Evolutionary conservation across 306 rosid species (phyloP), one percentile per base, ranked within the genome.

Genomic region (Argentina anserina): DNA sequence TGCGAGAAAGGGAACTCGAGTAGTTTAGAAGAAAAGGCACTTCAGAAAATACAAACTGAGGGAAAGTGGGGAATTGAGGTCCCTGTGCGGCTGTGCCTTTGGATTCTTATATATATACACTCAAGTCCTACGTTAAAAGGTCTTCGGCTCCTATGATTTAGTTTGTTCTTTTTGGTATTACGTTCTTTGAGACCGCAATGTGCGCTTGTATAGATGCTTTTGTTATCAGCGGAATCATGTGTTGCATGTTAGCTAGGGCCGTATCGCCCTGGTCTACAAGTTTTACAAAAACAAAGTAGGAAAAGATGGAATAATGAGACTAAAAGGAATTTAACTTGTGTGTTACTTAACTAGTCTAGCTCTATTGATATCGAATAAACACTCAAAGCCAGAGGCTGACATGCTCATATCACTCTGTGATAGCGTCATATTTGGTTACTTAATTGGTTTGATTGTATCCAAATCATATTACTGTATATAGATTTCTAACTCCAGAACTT

Each of bases 11-110:
- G 81, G 76, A 72, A 53, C 39, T 67, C 40, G 69, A 65, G 75
- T 34, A 6, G 49, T 10, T 14, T 60, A 13, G 43, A 67, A 76
- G 41, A 73, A 49, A 55, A 26, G 36, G 37, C 26, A 43, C 43
- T 79, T 78, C 75, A 43, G 62, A 43, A 36, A 75, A 79, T 73
- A 43, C 80, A 72, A 82, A 63, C 29, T 58, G 69, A 61, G 41
- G 47, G 31, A 50, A 75, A 65, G 21, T 71, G 63, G 77, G 62
- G 47, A 69, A 25, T 34, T 28, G 65, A 65, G 62, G 33, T 40
- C 39, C 12, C 31, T 58, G 42, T 40, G 55, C 75, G 67, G n/a
- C 31, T 58, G 42, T 40, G 55, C 75, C 75, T 58, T 71, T 18
- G 63, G 67, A 39, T 71, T 71, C 23, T 13, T 25, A 3, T 67